Evolutionary conservation across 768 basidiomycete species (phyloP), one percentile per base, ranked within the genome.

Genomic region (Punctularia strigosozonata): DNA sequence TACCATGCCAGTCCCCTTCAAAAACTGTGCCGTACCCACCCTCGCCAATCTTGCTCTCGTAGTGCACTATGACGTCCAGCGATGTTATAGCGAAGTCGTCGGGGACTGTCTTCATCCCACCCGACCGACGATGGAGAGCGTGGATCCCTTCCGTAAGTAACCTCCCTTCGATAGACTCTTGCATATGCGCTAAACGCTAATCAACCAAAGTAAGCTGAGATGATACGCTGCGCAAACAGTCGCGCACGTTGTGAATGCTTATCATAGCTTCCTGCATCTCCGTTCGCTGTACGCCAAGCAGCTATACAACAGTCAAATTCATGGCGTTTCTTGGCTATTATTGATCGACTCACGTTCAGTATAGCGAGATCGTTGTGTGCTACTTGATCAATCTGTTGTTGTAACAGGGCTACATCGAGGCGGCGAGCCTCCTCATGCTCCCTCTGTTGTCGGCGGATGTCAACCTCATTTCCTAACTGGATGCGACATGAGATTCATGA

Each of bases 251-350:
- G 17, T 36, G 23, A 24, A 42, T 24, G 32, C 40, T 34, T 3
- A 42, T 36, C 8, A 42, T 36, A 14, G 40, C 35, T 21, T 42
- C 40, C 32, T 42, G 40, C 40, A 42, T 42, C 18, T 42, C 31
- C n/a, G 17, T 25, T 19, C 37, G 23, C 19, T 36, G 26, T 4
- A 42, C 35, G 6, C 37, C 34, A 8, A 42, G 40, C 6, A 21
- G 20, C 40, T 42, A 8, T 2, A 12, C 20, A 22, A 19, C 13
- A 4, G 17, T 17, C 5, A 14, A 21, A 14, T n/a, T n/a, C n/a
- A n/a, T n/a, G n/a, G 19, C 6, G 15, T 18, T 13, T 3, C 31
- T 21, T 30, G 4, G 28, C 12, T 5, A 3, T 8, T 14, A 7
- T 8, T 17, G 15, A 14, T 21, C 10, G 10, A 34, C 19, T 22